These are phyloP conservation scores for Avena insularis DNA, from an alignment of 176 grass and related monocot genomes.

Conservation along the genomic window DNA sequence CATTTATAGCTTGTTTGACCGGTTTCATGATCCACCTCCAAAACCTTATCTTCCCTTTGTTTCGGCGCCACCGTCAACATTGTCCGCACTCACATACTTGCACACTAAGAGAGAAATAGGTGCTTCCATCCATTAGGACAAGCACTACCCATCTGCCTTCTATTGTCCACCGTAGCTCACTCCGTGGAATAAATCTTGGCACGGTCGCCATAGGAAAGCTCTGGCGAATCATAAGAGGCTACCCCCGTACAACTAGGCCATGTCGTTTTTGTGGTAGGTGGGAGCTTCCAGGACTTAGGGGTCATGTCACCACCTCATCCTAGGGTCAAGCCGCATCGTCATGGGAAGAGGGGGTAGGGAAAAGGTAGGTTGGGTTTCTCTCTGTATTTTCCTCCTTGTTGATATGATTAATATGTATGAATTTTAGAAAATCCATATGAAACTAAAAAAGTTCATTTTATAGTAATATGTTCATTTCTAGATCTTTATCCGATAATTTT, in stretches of 20 bases:
- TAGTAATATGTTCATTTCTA: background rate
- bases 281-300: background rate
- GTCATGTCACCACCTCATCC: background rate
- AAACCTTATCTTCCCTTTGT: background rate
- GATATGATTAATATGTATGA: background rate
- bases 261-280: no score
- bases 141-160: background rate
- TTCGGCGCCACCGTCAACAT: no score
- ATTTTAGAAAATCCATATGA: background rate
- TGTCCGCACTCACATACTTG: background rate
- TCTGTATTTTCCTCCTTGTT: background rate
- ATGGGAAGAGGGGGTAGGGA: background rate
- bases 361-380: background rate
- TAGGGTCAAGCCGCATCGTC: background rate
- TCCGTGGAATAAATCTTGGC: background rate
- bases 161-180: background rate
- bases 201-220: background rate
- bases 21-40: background rate
- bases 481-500: background rate
- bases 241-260: background rate
- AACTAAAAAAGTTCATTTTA: background rate
- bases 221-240: background rate
- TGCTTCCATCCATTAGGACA: background rate
- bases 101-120: background rate
- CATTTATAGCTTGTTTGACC: background rate